phyloP scores from a whole-genome alignment of 2,329 filamentous ascomycete genomes.

The Fusarium longipes region DNA sequence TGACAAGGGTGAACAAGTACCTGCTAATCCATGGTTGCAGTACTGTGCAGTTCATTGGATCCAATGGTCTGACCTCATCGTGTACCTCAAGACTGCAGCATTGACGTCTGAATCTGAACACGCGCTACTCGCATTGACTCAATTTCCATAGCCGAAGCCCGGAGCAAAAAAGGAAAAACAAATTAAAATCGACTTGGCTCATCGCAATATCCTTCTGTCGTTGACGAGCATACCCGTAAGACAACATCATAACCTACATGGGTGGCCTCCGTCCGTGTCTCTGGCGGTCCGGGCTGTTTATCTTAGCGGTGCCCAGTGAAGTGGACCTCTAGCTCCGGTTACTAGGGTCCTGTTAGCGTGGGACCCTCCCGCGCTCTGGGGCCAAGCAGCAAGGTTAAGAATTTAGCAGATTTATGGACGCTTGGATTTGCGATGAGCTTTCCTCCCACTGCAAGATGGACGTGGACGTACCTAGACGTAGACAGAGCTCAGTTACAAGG shows the following conservation, averaged over 20 bases:
- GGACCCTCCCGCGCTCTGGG: constrained; percentile 31
- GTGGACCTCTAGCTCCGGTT: constrained; percentile 26
- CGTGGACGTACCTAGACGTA: constrained; percentile 8
- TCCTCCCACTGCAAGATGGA: constrained; percentile 10
- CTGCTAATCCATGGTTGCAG: neutral
- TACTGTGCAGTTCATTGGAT: neutral
- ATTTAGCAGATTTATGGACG: constrained; percentile 22
- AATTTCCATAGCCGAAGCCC: neutral
- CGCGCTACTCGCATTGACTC: constrained; percentile 14
- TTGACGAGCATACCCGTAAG: constrained; percentile 20
- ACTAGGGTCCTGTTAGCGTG: constrained; percentile 33
- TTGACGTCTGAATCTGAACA: constrained; percentile 17
- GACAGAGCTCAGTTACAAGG: constrained; percentile 1
- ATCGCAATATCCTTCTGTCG: constrained; percentile 22
- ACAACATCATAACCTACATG: constrained; percentile 30
- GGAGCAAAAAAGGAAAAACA: constrained; percentile 6
- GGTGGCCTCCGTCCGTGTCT: constrained; percentile 20
- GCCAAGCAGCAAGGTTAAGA: constrained; percentile 16
- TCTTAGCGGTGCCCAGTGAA: constrained; percentile 8
- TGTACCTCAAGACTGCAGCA: constrained; percentile 25
- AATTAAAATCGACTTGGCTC: constrained; percentile 19
- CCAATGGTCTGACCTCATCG: constrained; percentile 38
- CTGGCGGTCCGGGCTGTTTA: constrained; percentile 19
- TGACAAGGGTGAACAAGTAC: constrained; percentile 25
- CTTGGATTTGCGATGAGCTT: constrained; percentile 33